Percentiles rank a stretch among this genome's conserved stretches.
phyloP scores from a whole-genome alignment of 176 grass and related monocot genomes.

The Phoenix roebelenii region DNA sequence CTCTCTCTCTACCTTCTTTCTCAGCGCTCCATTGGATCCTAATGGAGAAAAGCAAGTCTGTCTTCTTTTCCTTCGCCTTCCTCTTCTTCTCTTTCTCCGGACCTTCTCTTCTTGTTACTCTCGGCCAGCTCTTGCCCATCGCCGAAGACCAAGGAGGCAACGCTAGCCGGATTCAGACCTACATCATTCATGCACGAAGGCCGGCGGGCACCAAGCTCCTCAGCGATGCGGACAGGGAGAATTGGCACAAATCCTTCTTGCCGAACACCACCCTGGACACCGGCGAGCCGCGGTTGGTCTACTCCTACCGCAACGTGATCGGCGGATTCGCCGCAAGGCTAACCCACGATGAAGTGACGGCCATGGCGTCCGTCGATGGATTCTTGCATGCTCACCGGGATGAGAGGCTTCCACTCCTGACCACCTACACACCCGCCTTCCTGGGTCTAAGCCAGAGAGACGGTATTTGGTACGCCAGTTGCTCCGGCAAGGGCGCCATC shows the following conservation, averaged over 20 bases:
- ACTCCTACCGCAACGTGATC: constrained; percentile 67
- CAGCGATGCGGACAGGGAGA: constrained; percentile 9
- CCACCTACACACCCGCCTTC: constrained; percentile 77
- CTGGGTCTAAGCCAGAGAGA: constrained; percentile 52
- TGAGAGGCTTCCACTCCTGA: constrained; percentile 44
- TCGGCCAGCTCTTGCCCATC: neutral
- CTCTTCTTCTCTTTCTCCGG: no score
- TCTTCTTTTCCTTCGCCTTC: no score
- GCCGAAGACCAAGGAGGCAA: neutral
- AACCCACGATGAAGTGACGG: constrained; percentile 41
- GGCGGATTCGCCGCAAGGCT: constrained; percentile 79
- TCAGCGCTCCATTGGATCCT: no score
- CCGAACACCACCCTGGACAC: constrained; percentile 15
- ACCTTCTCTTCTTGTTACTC: no score
- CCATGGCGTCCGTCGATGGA: constrained; percentile 33
- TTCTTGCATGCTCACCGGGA: constrained; percentile 51
- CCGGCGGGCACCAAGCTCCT: constrained; percentile 6
- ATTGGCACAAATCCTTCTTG: constrained; percentile 74
- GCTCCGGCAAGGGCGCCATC: constrained; percentile 43
- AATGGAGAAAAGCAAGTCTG: no score
- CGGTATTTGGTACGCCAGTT: neutral
- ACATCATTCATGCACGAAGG: constrained; percentile 58
- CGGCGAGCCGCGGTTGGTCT: constrained; percentile 37
- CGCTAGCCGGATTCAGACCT: constrained; percentile 23
- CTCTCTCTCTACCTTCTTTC: no score